phyloP scores from a whole-genome alignment of 805 yeast species.

The Blastobotrys robertii region DNA sequence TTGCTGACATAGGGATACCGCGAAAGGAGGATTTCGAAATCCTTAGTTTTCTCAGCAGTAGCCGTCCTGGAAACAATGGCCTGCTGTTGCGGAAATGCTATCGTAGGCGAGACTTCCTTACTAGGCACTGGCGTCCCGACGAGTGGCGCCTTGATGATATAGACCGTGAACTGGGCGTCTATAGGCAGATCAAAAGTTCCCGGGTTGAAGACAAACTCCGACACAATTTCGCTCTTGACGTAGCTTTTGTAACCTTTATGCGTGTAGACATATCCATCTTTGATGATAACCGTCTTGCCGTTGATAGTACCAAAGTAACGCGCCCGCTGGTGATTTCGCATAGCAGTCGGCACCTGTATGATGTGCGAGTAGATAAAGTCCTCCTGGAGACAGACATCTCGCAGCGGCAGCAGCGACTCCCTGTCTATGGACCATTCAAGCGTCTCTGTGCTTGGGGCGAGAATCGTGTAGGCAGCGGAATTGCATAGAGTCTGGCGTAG shows the following conservation, averaged over 20 bases:
- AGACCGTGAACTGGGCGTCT: constrained; percentile 45
- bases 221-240: constrained; percentile 34
- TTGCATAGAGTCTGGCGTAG: constrained; percentile 24
- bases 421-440: constrained; percentile 34
- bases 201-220: constrained; percentile 40
- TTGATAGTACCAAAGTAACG: constrained; percentile 17
- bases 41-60: neutral
- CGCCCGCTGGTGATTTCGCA: constrained; percentile 15
- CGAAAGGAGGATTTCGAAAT: constrained; percentile 31
- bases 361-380: constrained; percentile 60
- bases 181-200: constrained; percentile 53
- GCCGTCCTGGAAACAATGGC: constrained; percentile 1
- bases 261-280: constrained; percentile 44
- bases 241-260: constrained; percentile 48
- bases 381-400: constrained; percentile 46
- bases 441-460: constrained; percentile 53
- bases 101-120: constrained; percentile 13
- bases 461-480: constrained; percentile 44
- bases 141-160: constrained; percentile 49
- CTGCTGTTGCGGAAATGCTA: constrained; percentile 6
- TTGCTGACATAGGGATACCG: constrained; percentile 32
- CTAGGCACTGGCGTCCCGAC: constrained; percentile 32
- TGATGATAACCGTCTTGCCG: constrained; percentile 43
- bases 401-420: constrained; percentile 31
- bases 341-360: constrained; percentile 29